Conservation (phyloP, 306 rosid species). For the Psophocarpus tetragonolobus region DNA sequence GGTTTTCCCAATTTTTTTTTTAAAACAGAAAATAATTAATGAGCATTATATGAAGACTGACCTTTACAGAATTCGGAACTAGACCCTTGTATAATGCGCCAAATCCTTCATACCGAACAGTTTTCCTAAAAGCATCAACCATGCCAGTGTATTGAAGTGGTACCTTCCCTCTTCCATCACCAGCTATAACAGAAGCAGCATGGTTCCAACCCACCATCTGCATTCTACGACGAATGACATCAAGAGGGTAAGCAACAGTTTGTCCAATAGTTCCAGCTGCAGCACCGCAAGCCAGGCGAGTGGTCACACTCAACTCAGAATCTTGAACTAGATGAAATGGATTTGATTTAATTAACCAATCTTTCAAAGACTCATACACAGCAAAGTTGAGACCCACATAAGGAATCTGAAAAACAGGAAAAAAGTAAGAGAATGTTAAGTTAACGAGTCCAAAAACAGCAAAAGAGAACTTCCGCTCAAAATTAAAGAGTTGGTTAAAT, state of each 20-base stretch:
- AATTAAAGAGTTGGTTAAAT: neutral
- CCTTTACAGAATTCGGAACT: constrained; percentile 96
- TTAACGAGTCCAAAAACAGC: neutral
- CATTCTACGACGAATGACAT: constrained; percentile 96
- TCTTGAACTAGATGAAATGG: constrained; percentile 72
- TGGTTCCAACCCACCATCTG: constrained; percentile 99
- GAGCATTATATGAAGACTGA: constrained; percentile 28
- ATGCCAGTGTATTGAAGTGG: constrained; percentile 83
- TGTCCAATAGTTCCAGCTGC: constrained; percentile 93
- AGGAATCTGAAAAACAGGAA: constrained; percentile 63
- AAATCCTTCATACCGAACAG: constrained; percentile 85
- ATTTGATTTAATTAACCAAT: constrained; percentile 64
- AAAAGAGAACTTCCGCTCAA: neutral
- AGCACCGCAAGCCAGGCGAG: constrained; percentile 91
- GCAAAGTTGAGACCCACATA: constrained; percentile 95
- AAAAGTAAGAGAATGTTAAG: constrained; percentile 15
- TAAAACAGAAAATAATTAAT: neutral
- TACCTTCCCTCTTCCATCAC: constrained; percentile 72
- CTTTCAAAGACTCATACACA: constrained; percentile 87
- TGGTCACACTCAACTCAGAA: constrained; percentile 75
- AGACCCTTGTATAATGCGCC: constrained; percentile 94
- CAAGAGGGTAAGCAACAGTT: constrained; percentile 94
- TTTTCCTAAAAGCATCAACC: constrained; percentile 90
- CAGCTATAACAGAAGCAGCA: constrained; percentile 76
- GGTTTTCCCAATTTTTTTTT: neutral